Evolutionary conservation across 129 eudicot species (phyloP).

Genomic region (Flaveria robusta): DNA sequence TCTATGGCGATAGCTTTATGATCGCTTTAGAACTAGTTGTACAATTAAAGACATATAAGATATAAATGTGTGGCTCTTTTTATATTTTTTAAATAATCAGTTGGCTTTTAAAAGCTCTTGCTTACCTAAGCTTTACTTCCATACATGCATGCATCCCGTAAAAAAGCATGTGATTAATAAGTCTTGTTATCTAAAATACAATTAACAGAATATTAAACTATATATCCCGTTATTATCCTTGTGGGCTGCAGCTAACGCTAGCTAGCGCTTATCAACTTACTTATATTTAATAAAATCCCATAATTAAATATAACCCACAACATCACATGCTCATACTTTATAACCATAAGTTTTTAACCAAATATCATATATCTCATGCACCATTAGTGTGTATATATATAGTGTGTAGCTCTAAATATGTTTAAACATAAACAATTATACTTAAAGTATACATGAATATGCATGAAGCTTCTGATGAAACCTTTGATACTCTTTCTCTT

Average conservation of each 20-base stretch:
- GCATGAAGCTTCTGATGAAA: conserved; percentile 27
- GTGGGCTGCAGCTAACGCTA: background rate
- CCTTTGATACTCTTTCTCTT: conserved; percentile 41
- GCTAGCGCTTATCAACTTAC: background rate
- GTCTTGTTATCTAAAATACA: background rate
- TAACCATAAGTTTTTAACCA: background rate
- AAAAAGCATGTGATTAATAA: background rate
- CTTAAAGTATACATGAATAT: conserved; percentile 20
- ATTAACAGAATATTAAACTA: background rate
- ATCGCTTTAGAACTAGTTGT: too few relatives aligned
- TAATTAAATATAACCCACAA: background rate
- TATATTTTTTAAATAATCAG: background rate
- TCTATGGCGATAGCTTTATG: too few relatives aligned
- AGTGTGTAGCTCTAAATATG: background rate
- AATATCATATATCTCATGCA: too few relatives aligned
- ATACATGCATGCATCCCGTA: background rate
- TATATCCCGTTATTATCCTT: background rate
- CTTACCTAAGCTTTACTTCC: background rate
- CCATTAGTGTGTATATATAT: background rate
- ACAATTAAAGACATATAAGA: too few relatives aligned
- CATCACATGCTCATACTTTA: background rate
- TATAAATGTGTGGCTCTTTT: too few relatives aligned
- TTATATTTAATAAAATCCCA: background rate
- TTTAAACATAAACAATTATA: background rate
- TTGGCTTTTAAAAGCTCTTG: background rate